Percentiles rank a stretch among this genome's conserved stretches.
Conservation (phyloP, 176 grass and related monocot species). For the Phoenix dactylifera region DNA sequence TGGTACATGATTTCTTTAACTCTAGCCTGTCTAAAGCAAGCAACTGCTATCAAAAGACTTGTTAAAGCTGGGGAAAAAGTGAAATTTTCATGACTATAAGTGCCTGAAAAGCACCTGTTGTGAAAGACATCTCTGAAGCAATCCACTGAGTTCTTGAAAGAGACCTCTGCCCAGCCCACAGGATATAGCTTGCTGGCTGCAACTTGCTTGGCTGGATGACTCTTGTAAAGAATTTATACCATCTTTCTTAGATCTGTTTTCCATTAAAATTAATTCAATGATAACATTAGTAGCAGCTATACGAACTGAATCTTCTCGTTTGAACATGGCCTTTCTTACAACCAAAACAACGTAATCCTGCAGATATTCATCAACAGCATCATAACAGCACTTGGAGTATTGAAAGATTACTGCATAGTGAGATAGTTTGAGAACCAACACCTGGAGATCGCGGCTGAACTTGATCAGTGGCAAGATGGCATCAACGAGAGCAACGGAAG, state of each 20-base stretch:
- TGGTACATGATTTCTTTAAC: slow-evolving; percentile 69
- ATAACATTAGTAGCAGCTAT: slow-evolving; percentile 68
- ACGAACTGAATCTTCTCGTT: slow-evolving; percentile 53
- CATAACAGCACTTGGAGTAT: neutral
- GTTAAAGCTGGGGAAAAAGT: slow-evolving; percentile 15
- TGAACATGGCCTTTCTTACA: slow-evolving; percentile 90
- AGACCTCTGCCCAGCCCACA: slow-evolving; percentile 34
- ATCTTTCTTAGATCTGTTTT: slow-evolving; percentile 41
- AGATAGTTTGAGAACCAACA: slow-evolving; percentile 24
- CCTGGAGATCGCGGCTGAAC: slow-evolving; percentile 65
- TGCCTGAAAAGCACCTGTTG: slow-evolving; percentile 38
- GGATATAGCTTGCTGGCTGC: slow-evolving; percentile 57
- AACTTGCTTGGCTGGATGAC: slow-evolving; percentile 79
- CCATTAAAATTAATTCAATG: slow-evolving; percentile 52
- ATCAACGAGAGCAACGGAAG: slow-evolving; percentile 48
- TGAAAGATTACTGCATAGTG: neutral
- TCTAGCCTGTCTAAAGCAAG: slow-evolving; percentile 47
- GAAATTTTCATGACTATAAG: too few species aligned
- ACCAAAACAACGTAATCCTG: slow-evolving; percentile 92
- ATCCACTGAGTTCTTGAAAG: slow-evolving; percentile 74
- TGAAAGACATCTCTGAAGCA: slow-evolving; percentile 71
- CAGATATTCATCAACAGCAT: slow-evolving; percentile 8
- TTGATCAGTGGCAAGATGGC: slow-evolving; percentile 71
- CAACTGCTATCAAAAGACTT: slow-evolving; percentile 5
- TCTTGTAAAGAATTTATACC: slow-evolving; percentile 42